Evolutionary conservation across 1,139 yeast species (phyloP).

Genomic region (Keqinozyma sinolaborantium): DNA sequence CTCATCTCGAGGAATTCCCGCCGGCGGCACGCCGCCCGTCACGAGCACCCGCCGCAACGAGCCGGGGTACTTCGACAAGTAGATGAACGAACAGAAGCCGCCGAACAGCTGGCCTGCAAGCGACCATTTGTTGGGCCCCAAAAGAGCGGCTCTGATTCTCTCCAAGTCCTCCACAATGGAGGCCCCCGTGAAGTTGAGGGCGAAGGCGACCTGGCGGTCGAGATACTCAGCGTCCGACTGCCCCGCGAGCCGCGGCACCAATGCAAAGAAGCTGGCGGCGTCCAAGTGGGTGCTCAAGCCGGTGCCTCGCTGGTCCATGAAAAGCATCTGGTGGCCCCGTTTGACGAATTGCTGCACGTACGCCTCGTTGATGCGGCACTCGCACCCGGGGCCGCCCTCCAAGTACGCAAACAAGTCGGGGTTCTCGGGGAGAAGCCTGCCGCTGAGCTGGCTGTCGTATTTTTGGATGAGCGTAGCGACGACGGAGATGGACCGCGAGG

Average conservation of each 20-base stretch:
- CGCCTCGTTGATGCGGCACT: conserved; percentile 32
- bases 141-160: conserved; percentile 30
- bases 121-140: conserved; percentile 43
- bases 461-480: conserved; percentile 35
- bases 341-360: conserved; percentile 36
- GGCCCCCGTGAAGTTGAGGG: conserved; percentile 49
- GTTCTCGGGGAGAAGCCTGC: conserved; percentile 17
- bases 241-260: conserved; percentile 14
- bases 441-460: conserved; percentile 12
- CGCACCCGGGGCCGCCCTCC: conserved; percentile 63
- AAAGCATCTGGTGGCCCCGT: conserved; percentile 44
- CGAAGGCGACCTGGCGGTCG: conserved; percentile 28
- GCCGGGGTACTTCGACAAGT: conserved; percentile 42
- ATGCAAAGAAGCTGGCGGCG: conserved; percentile 18
- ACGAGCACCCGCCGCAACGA: conserved; percentile 38
- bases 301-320: conserved; percentile 58
- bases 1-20: conserved; percentile 35
- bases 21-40: conserved; percentile 60
- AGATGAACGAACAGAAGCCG: conserved; percentile 50
- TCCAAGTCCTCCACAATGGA: conserved; percentile 51
- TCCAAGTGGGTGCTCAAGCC: conserved; percentile 50
- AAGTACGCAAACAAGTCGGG: conserved; percentile 39
- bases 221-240: conserved; percentile 15
- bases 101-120: conserved; percentile 57
- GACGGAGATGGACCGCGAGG: conserved; percentile 18